phyloP scores from a whole-genome alignment of 768 basidiomycete genomes.

The Cubamyces lactineus region DNA sequence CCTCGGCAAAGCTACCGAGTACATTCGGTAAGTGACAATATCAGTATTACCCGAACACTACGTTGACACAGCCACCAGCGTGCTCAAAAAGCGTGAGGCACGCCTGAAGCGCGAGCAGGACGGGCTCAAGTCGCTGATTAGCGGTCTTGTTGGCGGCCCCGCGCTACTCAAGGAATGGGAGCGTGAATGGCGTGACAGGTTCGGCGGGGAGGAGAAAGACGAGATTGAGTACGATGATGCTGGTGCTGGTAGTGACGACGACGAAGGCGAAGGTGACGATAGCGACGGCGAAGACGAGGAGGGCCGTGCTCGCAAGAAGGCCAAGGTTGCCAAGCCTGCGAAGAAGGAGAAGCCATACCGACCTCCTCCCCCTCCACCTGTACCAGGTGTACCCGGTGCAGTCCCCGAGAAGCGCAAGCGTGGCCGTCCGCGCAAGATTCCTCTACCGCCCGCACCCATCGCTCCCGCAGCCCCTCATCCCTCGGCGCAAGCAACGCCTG shows the following conservation, averaged over 20 bases:
- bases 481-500: conserved; percentile 10
- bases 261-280: conserved; percentile 56
- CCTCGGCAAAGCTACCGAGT: conserved; percentile 88
- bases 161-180: conserved; percentile 78
- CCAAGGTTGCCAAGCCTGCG: conserved; percentile 47
- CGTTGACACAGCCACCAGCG: conserved; percentile 44
- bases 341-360: conserved; percentile 50
- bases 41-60: not conserved
- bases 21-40: conserved; percentile 58
- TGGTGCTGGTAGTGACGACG: conserved; percentile 48
- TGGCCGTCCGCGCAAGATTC: conserved; percentile 77
- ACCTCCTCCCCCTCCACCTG: conserved; percentile 33
- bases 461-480: conserved; percentile 22
- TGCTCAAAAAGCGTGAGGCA: conserved; percentile 76
- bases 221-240: conserved; percentile 49
- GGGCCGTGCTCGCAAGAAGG: conserved; percentile 66
- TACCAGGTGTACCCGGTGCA: conserved; percentile 38
- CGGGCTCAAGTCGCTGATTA: conserved; percentile 69
- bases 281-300: conserved; percentile 42
- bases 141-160: conserved; percentile 74
- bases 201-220: conserved; percentile 77
- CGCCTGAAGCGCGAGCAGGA: conserved; percentile 75
- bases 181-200: conserved; percentile 67
- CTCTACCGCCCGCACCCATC: conserved; percentile 44
- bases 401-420: conserved; percentile 81